A percentile compares a stretch with the other conserved stretches of the same genome.
phyloP scores from a whole-genome alignment of 257 asterid species.

The Jacaranda mimosifolia region DNA sequence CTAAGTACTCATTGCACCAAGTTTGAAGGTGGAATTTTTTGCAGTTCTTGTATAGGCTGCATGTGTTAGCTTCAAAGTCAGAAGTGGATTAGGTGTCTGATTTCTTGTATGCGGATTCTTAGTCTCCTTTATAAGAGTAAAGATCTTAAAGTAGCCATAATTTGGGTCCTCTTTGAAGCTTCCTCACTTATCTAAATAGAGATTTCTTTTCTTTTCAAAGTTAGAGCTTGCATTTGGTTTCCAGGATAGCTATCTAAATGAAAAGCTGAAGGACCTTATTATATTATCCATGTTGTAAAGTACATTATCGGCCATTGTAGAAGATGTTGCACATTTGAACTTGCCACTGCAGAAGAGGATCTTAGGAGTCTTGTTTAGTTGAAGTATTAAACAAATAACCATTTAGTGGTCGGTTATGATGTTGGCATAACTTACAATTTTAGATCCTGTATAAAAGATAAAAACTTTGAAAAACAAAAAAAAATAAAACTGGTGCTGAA shows the following conservation, averaged over 20 bases:
- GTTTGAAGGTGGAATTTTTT: not conserved
- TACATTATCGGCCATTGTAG: slow-evolving; percentile 71
- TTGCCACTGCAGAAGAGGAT: slow-evolving; percentile 55
- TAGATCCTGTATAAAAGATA: too few species aligned
- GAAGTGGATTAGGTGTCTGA: slow-evolving; percentile 38
- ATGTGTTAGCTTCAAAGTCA: slow-evolving; percentile 39
- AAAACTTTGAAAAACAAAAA: too few species aligned
- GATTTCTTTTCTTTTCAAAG: slow-evolving; percentile 24
- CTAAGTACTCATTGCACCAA: not conserved
- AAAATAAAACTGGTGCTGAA: too few species aligned
- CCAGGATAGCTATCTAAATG: slow-evolving; percentile 66
- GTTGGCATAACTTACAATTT: slow-evolving; percentile 48
- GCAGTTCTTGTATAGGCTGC: slow-evolving; percentile 1
- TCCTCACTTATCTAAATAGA: slow-evolving; percentile 32
- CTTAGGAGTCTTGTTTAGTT: slow-evolving; percentile 63
- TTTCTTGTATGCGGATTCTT: slow-evolving; percentile 34
- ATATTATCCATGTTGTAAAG: slow-evolving; percentile 78
- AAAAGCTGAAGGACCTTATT: slow-evolving; percentile 80
- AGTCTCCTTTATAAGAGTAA: slow-evolving; percentile 33
- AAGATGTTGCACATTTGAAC: slow-evolving; percentile 41
- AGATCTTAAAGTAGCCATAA: slow-evolving; percentile 37
- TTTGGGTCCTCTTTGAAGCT: slow-evolving; percentile 35
- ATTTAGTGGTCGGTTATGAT: slow-evolving; percentile 40
- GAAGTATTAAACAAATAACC: slow-evolving; percentile 46
- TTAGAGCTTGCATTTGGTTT: slow-evolving; percentile 36